Base-by-base conservation (phyloP, 2,329 filamentous ascomycete species). In the Talaromyces funiculosus region DNA sequence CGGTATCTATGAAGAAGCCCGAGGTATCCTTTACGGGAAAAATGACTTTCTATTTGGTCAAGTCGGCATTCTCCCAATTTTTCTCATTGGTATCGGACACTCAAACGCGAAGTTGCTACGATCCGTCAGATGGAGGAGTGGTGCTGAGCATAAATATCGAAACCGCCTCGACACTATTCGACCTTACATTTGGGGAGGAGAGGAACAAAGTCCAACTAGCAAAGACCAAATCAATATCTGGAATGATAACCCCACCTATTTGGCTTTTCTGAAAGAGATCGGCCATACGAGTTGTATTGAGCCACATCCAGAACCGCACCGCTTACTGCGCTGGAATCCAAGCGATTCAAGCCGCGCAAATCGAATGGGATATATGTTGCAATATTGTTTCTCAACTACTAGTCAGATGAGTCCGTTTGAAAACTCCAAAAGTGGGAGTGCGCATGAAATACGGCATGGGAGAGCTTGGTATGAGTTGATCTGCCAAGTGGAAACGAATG, bases 1-100 rank as follows among this genome's bases (percentile, higher is more conserved):
- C 22, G 40, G 35, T 22, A 45, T 60, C 3, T 62, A 62, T 29
- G 16, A 60, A 10, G 61, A 62, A 47, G 57, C 47, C 10, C 61
- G 57, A 20, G 20, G 20, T 22, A 9, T 62, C 16, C 51, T 62
- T 14, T 62, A 62, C 53, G 4, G 31, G 2, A 38, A 38, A 7
- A 62, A 60, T 24, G 16, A 51, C 2, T 62, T 62, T 9, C 8
- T 18, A 3, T 60, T 62, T 31, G 2, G 26, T 6, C 4, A 10
- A 4, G 43, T 8, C 12, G 16, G 26, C 29, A 18, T 37, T 38
- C 26, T 54, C 8, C 51, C 20, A 20, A 20, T 54, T 20, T 59
- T 59, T 6, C 57, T 59, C 42, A 37, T 59, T 8, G 57, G 47
- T 3, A 59, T 59, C 24, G 57, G 57, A 10, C 51, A 26, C 5